A percentile compares a stretch with the other conserved stretches of the same genome.
phyloP scores from a whole-genome alignment of 805 yeast species.

The Saccharomycopsis capsularis region DNA sequence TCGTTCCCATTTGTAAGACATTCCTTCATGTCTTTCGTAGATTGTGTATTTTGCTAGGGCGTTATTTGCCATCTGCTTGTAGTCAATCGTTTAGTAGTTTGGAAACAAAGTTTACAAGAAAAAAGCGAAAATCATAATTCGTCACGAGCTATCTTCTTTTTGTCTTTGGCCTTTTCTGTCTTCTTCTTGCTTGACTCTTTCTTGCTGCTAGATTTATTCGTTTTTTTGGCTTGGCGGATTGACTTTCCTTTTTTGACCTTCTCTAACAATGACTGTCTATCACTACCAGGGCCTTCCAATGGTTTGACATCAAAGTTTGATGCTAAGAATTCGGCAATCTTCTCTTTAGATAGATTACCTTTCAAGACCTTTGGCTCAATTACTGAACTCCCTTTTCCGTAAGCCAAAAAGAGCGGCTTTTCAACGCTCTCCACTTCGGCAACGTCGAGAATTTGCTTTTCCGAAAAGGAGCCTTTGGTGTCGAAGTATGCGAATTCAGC shows the following conservation, averaged over 20 bases:
- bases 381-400: background rate
- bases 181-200: background rate
- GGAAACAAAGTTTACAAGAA: too few relatives aligned
- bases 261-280: slow-evolving; percentile 24
- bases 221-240: slow-evolving; percentile 9
- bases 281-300: slow-evolving; percentile 29
- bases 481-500: slow-evolving; percentile 43
- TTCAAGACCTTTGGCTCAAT: slow-evolving; percentile 23
- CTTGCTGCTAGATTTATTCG: background rate
- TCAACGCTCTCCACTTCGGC: background rate
- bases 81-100: too few relatives aligned
- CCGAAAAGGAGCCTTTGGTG: slow-evolving; percentile 27
- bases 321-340: slow-evolving; percentile 25
- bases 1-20: too few relatives aligned
- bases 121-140: background rate
- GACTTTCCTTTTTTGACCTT: slow-evolving; percentile 24
- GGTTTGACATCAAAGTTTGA: slow-evolving; percentile 24
- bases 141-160: background rate
- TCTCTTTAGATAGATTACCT: slow-evolving; percentile 24
- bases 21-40: background rate
- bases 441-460: slow-evolving; percentile 22
- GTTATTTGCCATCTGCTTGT: too few relatives aligned
- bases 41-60: too few relatives aligned
- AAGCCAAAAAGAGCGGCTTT: slow-evolving; percentile 12
- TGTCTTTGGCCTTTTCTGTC: background rate